These are phyloP conservation scores for Cutaneotrichosporon cyanovorans DNA, from an alignment of 1,284 basidiomycete genomes.

Conservation along the genomic window DNA sequence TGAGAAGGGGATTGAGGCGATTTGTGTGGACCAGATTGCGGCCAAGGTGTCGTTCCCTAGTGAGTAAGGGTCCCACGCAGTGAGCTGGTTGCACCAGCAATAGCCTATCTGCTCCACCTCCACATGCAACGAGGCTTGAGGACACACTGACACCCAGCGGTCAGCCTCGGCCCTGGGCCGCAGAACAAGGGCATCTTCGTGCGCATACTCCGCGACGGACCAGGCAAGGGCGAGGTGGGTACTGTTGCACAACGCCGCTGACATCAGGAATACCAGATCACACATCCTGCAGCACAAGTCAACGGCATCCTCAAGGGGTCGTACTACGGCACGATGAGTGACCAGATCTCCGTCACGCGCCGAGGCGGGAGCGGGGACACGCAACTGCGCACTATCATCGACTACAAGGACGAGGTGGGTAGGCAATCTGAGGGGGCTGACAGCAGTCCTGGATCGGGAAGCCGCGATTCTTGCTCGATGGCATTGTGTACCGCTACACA, in stretches of 20 bases:
- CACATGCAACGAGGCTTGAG: not conserved
- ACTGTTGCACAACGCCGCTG: not conserved
- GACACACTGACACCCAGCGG: conserved; percentile 44
- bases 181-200: conserved; percentile 86
- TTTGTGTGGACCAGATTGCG: conserved; percentile 78
- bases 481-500: conserved; percentile 73
- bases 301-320: conserved; percentile 73
- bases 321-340: conserved; percentile 66
- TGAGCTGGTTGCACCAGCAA: too few relatives aligned
- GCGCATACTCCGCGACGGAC: conserved; percentile 59
- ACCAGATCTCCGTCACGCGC: conserved; percentile 72
- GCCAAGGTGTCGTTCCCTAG: conserved; percentile 79
- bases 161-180: conserved; percentile 73
- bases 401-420: conserved; percentile 90
- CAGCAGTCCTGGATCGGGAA: conserved; percentile 80
- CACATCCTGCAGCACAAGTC: conserved; percentile 80
- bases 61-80: too few relatives aligned
- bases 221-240: conserved; percentile 63
- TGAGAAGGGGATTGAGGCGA: conserved; percentile 60
- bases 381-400: conserved; percentile 71
- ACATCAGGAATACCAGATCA: conserved; percentile 63
- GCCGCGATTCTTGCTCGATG: conserved; percentile 80
- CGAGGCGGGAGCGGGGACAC: conserved; percentile 56
- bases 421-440: not conserved
- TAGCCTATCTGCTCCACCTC: too few relatives aligned